A percentile compares a stretch with the other conserved stretches of the same genome.
These are phyloP conservation scores for Penicillium sp. DNA, from an alignment of 2,329 filamentous ascomycete species.

Conservation along the genomic window DNA sequence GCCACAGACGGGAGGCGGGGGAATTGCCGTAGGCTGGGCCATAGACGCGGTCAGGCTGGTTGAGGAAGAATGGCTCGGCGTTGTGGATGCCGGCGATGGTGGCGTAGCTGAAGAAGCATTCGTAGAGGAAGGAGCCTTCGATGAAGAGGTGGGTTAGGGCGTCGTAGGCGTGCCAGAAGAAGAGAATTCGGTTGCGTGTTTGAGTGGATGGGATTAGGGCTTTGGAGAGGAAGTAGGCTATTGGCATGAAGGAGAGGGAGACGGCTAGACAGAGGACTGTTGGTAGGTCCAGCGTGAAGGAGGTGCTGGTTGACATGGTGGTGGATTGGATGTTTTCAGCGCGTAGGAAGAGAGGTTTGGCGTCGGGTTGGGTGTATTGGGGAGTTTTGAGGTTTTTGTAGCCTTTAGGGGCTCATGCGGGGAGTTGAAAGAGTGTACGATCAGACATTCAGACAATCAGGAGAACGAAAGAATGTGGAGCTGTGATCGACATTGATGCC, in stretches of 20 bases:
- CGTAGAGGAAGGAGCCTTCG: constrained; percentile 87
- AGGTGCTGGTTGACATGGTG: constrained; percentile 19
- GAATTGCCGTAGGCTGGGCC: constrained; percentile 55
- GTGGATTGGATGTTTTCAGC: not conserved
- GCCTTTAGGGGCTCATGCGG: not conserved
- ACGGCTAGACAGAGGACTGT: constrained; percentile 54
- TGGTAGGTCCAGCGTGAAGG: constrained; percentile 40
- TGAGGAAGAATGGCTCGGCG: constrained; percentile 49
- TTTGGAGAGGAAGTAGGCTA: constrained; percentile 49
- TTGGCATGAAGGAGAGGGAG: constrained; percentile 51
- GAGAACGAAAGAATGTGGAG: not conserved
- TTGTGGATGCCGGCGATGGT: constrained; percentile 38
- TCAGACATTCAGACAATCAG: not conserved
- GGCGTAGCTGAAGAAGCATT: constrained; percentile 75
- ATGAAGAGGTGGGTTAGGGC: constrained; percentile 86
- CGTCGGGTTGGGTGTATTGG: no score
- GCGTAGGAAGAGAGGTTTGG: not conserved
- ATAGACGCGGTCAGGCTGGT: constrained; percentile 52
- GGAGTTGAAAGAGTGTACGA: not conserved
- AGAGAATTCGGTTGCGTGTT: constrained; percentile 65
- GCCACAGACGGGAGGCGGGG: constrained; percentile 56
- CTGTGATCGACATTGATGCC: not conserved
- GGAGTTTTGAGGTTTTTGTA: not conserved
- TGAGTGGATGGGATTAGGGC: constrained; percentile 52
- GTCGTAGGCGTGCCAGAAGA: constrained; percentile 93